Evolutionary conservation across 139 green algal genomes (phyloP).

Genomic region (Marvania coccoides): DNA sequence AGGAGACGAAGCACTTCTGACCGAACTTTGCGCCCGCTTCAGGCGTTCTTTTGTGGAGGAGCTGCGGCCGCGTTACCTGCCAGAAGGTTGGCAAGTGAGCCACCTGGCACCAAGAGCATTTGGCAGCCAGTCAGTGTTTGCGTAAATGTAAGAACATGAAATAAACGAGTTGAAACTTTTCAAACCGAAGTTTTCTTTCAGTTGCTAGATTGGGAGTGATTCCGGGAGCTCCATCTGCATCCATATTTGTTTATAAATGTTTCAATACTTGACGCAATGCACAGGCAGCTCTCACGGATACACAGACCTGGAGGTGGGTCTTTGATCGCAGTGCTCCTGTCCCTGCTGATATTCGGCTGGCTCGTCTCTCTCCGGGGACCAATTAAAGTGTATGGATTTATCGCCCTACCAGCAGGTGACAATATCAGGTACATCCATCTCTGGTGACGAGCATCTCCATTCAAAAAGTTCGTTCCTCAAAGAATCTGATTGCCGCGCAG

Average conservation of each 20-base stretch:
- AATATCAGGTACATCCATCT: background rate
- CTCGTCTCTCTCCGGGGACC: too few relatives aligned
- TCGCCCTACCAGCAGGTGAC: background rate
- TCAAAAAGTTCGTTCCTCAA: background rate
- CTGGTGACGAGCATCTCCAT: background rate
- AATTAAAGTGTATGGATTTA: background rate
- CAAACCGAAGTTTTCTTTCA: background rate
- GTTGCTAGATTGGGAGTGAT: too few relatives aligned
- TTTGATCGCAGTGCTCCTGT: too few relatives aligned
- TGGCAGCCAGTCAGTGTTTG: conserved; percentile 6
- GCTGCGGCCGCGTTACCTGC: conserved; percentile 50
- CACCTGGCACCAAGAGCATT: conserved; percentile 19
- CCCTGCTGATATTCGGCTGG: too few relatives aligned
- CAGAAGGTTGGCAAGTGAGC: conserved; percentile 50
- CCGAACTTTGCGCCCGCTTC: conserved; percentile 41
- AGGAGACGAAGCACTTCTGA: conserved; percentile 46
- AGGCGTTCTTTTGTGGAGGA: conserved; percentile 50
- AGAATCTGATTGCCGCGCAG: background rate
- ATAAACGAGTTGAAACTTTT: background rate
- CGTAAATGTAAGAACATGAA: too few relatives aligned
- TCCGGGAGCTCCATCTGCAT: too few relatives aligned
- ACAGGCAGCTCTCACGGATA: too few relatives aligned
- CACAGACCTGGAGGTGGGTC: too few relatives aligned
- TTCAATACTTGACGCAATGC: too few relatives aligned
- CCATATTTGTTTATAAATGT: too few relatives aligned